Conservation (phyloP, 306 rosid genomes). For the Delonix regia region DNA sequence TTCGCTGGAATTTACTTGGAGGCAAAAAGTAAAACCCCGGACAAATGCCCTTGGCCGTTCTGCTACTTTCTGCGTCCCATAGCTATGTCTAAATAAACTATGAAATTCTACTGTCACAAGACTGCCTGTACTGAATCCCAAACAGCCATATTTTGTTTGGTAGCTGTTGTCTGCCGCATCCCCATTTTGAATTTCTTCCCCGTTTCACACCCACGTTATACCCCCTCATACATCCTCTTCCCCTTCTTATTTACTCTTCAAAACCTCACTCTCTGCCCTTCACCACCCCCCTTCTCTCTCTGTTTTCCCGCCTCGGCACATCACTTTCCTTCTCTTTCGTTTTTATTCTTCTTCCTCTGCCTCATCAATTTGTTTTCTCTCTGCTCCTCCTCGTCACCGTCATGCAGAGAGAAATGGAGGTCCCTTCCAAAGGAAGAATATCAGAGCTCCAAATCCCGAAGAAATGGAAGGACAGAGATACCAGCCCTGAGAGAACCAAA, state of each 20-base stretch:
- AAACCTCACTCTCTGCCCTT: not conserved
- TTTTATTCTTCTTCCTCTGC: conserved; percentile 2
- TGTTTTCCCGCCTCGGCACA: conserved; percentile 20
- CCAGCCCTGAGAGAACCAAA: conserved; percentile 74
- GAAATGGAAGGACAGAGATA: conserved; percentile 63
- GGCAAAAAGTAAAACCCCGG: not conserved
- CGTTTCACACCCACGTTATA: conserved; percentile 7
- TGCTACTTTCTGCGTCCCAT: conserved; percentile 22
- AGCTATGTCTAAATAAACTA: conserved; percentile 18
- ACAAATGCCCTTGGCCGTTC: conserved; percentile 30
- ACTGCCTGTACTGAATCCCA: conserved; percentile 52
- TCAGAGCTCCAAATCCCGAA: conserved; percentile 69
- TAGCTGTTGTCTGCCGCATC: conserved; percentile 93
- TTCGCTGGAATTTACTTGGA: not conserved
- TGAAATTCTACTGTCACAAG: conserved; percentile 33
- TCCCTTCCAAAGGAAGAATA: conserved; percentile 45
- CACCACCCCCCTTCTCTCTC: not conserved
- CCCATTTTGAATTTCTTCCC: conserved; percentile 49
- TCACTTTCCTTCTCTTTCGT: not conserved
- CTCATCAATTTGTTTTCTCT: conserved; percentile 25
- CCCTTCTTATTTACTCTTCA: conserved; percentile 11
- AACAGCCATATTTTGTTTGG: conserved; percentile 65
- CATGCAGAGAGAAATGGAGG: conserved; percentile 58
- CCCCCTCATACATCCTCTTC: too few relatives aligned
- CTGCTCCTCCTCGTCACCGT: not conserved